phyloP scores from a whole-genome alignment of 495 filamentous ascomycete species.

The Podospora appendiculata region DNA sequence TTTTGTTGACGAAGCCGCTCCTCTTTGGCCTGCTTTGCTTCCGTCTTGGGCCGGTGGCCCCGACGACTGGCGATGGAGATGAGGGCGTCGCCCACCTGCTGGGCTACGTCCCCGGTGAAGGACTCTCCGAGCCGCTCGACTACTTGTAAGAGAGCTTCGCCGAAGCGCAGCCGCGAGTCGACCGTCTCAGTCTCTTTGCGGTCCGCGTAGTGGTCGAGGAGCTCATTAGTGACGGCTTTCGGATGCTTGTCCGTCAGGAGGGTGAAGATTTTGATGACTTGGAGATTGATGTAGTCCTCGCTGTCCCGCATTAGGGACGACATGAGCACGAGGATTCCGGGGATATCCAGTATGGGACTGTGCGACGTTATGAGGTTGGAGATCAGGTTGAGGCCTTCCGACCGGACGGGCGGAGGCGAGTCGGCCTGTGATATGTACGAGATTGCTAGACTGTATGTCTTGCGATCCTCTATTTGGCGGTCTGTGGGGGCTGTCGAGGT shows the following conservation, averaged over 20 bases:
- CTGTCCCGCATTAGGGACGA: constrained; percentile 58
- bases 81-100: constrained; percentile 51
- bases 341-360: constrained; percentile 64
- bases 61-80: constrained; percentile 60
- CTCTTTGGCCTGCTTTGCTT: constrained; percentile 44
- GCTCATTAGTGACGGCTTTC: constrained; percentile 53
- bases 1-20: constrained; percentile 35
- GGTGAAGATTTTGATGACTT: constrained; percentile 59
- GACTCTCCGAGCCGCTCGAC: constrained; percentile 58
- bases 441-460: constrained; percentile 63
- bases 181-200: constrained; percentile 47
- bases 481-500: constrained; percentile 20
- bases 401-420: constrained; percentile 66
- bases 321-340: constrained; percentile 56
- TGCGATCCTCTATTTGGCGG: constrained; percentile 53
- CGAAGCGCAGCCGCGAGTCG: constrained; percentile 63
- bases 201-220: constrained; percentile 66
- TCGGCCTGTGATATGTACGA: constrained; percentile 60
- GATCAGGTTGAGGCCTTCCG: constrained; percentile 68
- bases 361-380: constrained; percentile 52
- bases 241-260: constrained; percentile 60
- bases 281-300: constrained; percentile 71
- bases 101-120: constrained; percentile 50
- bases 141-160: constrained; percentile 63
- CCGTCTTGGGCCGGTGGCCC: constrained; percentile 45